These are phyloP conservation scores for Globisporangium irregulare DNA, from an alignment of 352 stramenopile species.

Conservation along the genomic window DNA sequence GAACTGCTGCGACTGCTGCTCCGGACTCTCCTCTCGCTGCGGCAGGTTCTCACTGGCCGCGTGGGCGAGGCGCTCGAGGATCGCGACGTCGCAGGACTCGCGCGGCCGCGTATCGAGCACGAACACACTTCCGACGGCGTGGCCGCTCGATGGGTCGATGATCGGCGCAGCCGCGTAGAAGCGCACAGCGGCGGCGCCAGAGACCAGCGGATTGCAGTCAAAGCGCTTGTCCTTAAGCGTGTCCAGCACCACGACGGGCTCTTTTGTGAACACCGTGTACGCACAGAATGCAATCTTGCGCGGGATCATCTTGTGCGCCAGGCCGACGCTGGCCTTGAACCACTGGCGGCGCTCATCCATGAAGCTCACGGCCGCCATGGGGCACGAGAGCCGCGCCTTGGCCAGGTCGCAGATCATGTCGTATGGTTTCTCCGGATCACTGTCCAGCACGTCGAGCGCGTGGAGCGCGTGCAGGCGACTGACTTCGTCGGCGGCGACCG, in stretches of 20 bases:
- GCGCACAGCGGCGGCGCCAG: slow-evolving; percentile 84
- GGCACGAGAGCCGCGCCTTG: slow-evolving; percentile 56
- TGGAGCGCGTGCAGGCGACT: slow-evolving; percentile 49
- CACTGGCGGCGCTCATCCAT: slow-evolving; percentile 74
- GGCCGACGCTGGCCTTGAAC: slow-evolving; percentile 71
- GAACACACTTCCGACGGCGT: slow-evolving; percentile 73
- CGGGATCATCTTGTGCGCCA: slow-evolving; percentile 74
- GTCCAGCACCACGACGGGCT: slow-evolving; percentile 85
- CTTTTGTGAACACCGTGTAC: slow-evolving; percentile 53
- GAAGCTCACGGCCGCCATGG: slow-evolving; percentile 81
- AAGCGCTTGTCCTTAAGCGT: slow-evolving; percentile 89
- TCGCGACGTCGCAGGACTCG: slow-evolving; percentile 63
- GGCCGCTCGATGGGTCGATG: slow-evolving; percentile 48
- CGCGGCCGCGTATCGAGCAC: slow-evolving; percentile 78
- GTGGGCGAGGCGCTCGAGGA: slow-evolving; percentile 62
- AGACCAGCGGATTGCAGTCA: slow-evolving; percentile 85
- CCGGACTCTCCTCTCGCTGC: not conserved
- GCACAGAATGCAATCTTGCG: slow-evolving; percentile 81
- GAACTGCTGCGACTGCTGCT: slow-evolving; percentile 8
- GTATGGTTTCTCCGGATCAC: slow-evolving; percentile 53
- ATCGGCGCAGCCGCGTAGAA: slow-evolving; percentile 92
- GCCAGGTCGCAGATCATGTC: slow-evolving; percentile 80
- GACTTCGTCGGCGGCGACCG: slow-evolving; percentile 48
- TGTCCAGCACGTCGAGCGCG: slow-evolving; percentile 59
- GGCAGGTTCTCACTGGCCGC: slow-evolving; percentile 59